These are phyloP conservation scores for Sphaerulina vaccinii DNA, from an alignment of 2,329 filamentous ascomycete species.

Conservation along the genomic window DNA sequence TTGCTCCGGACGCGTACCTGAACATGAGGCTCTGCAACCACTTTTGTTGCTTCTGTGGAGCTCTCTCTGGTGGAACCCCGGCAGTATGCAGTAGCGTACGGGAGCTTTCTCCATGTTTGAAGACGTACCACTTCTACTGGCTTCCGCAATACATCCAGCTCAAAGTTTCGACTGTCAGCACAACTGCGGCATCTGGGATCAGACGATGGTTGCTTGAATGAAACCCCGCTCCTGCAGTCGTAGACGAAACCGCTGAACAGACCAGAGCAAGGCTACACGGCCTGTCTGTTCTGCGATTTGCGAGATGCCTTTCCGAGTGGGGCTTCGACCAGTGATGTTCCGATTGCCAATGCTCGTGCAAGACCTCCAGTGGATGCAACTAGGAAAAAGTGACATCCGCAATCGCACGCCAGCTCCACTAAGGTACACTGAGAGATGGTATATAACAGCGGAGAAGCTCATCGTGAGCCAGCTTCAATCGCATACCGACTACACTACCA, in stretches of 20 bases:
- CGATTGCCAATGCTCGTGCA: not conserved
- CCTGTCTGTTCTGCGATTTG: not conserved
- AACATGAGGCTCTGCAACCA: no score
- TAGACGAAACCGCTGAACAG: conserved; percentile 6
- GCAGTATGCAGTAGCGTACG: conserved; percentile 4
- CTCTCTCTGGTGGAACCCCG: not conserved
- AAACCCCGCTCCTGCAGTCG: conserved; percentile 7
- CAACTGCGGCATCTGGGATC: conserved; percentile 7
- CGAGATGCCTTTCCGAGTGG: conserved; percentile 2
- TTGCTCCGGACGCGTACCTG: no score
- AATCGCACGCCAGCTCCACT: not conserved
- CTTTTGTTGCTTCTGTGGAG: no score
- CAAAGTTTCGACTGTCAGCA: conserved; percentile 5
- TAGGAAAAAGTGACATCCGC: conserved; percentile 2
- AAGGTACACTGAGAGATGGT: conserved; percentile 2
- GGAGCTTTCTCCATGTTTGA: conserved; percentile 21
- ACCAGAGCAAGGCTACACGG: conserved; percentile 8
- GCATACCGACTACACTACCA: not conserved
- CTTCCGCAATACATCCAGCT: conserved; percentile 28
- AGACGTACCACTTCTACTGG: not conserved
- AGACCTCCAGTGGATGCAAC: conserved; percentile 4
- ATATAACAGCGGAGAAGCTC: conserved; percentile 10
- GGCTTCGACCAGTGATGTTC: conserved; percentile 6
- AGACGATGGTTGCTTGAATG: conserved; percentile 5
- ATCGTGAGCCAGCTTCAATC: not conserved